Percentiles rank a stretch among this genome's conserved stretches.
These are phyloP conservation scores for Aspergillus asperescens DNA, from an alignment of 495 filamentous ascomycete genomes.

Conservation along the genomic window DNA sequence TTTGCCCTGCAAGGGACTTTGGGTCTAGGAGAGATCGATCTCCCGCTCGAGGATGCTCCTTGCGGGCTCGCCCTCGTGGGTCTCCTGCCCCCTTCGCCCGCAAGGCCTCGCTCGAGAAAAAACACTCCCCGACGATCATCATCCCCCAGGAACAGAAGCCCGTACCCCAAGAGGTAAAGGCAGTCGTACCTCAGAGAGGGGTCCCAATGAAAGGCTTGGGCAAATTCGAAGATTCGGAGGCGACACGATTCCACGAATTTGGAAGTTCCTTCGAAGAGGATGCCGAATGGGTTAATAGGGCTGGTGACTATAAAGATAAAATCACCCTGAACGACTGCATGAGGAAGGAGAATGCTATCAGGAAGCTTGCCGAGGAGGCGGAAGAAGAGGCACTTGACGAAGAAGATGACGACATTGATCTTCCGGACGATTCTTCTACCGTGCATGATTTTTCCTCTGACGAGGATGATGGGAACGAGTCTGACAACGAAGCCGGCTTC, in stretches of 20 bases:
- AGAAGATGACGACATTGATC: constrained; percentile 54
- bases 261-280: constrained; percentile 73
- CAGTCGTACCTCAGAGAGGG: constrained; percentile 18
- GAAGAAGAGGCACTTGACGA: constrained; percentile 79
- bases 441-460: constrained; percentile 59
- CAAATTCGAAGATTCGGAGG: constrained; percentile 60
- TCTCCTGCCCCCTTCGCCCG: constrained; percentile 47
- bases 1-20: constrained; percentile 49
- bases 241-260: constrained; percentile 86
- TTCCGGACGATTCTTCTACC: constrained; percentile 54
- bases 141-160: constrained; percentile 3
- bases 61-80: constrained; percentile 39
- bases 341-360: constrained; percentile 82
- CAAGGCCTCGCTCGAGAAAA: constrained; percentile 37
- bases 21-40: constrained; percentile 29
- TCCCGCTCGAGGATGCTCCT: constrained; percentile 23
- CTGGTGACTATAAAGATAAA: constrained; percentile 56
- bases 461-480: constrained; percentile 68
- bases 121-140: background rate
- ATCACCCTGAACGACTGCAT: constrained; percentile 87
- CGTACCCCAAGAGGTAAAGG: constrained; percentile 4
- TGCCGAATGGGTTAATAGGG: constrained; percentile 78
- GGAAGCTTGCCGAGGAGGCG: constrained; percentile 81
- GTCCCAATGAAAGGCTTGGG: constrained; percentile 42
- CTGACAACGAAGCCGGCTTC: constrained; percentile 94